Evolutionary conservation across 73 alveolate genomes (phyloP).

Genomic region (Diophrys sp.): DNA sequence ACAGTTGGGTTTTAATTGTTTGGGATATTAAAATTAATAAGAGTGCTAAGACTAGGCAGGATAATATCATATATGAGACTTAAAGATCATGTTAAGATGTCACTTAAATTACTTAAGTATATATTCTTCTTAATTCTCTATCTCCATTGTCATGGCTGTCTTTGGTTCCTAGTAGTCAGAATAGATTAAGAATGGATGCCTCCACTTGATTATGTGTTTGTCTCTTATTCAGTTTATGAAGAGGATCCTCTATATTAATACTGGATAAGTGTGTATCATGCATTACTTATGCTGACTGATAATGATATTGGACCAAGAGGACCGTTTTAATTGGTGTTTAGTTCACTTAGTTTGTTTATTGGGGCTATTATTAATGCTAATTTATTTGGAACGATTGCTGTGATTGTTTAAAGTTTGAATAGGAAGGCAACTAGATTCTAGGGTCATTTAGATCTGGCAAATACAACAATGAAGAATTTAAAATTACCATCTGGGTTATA

Average conservation of each 20-base stretch:
- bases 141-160: slow-evolving; percentile 25
- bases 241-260: slow-evolving; percentile 8
- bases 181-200: slow-evolving; percentile 33
- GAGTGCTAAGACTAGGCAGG: slow-evolving; percentile 14
- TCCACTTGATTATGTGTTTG: slow-evolving; percentile 7
- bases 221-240: slow-evolving; percentile 2
- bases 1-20: slow-evolving; percentile 15
- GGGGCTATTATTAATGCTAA: slow-evolving; percentile 23
- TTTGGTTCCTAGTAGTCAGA: slow-evolving; percentile 21
- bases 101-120: slow-evolving; percentile 19
- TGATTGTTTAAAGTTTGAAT: slow-evolving; percentile 5
- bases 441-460: slow-evolving; percentile 12
- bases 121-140: slow-evolving; percentile 20
- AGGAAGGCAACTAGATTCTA: slow-evolving; percentile 8
- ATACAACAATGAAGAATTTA: slow-evolving; percentile 35
- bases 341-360: not conserved
- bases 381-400: slow-evolving; percentile 16
- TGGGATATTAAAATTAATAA: slow-evolving; percentile 16
- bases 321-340: not conserved
- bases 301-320: slow-evolving; percentile 16
- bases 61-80: slow-evolving; percentile 9
- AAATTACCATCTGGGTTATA: not conserved
- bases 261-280: slow-evolving; percentile 29
- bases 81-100: slow-evolving; percentile 1
- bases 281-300: slow-evolving; percentile 15